Evolutionary conservation across 1,139 yeast genomes (phyloP), one percentile per base, ranked within the genome.

Genomic region (Nakaseomyces sp.): DNA sequence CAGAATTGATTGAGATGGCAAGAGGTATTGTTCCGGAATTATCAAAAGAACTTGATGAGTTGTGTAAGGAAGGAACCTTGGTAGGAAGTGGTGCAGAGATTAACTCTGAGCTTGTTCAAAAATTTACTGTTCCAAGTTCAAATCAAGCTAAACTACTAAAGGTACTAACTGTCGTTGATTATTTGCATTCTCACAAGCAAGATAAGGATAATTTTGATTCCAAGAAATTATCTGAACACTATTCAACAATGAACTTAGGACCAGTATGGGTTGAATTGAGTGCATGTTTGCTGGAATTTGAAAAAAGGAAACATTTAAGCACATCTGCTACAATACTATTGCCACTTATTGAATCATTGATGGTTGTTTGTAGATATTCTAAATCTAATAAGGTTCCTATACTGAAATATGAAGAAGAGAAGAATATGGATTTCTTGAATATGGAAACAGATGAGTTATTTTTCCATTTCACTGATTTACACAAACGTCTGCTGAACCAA

Each of bases 351-450:
- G 98, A 91, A 61, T 81, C 96, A 0, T 69, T 91, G 49, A 87
- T 91, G 96, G 96, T 89, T 45, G 93, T 91, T 32, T 88, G 96
- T 66, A 89, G 88, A 58, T 94, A 87, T 58, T 79, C 89, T 53
- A 79, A 81, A 52, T 37, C 45, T 13, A 35, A 22, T 22, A 35
- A 20, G 17, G 18, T 12, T 13, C 38, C 38, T 13, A 15, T 35
- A n/a, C 57, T 78, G 43, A 81, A 76, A 50, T 73, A 72, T 38
- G 77, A 74, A 53, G 88, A 79, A 52, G 75, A 71, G 12, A 64
- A 77, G 50, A 74, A 74, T 52, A 79, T 75, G 55, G 91, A 85
- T 60, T 80, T 85, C 54, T 72, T 82, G 9, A 76, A 74, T 43
- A 89, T 84, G 52, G 87, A 91, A 3, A 76, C 86, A 50, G 95